Base-by-base conservation (phyloP, 1,284 basidiomycete genomes). In the Rhodotorula sp. region DNA sequence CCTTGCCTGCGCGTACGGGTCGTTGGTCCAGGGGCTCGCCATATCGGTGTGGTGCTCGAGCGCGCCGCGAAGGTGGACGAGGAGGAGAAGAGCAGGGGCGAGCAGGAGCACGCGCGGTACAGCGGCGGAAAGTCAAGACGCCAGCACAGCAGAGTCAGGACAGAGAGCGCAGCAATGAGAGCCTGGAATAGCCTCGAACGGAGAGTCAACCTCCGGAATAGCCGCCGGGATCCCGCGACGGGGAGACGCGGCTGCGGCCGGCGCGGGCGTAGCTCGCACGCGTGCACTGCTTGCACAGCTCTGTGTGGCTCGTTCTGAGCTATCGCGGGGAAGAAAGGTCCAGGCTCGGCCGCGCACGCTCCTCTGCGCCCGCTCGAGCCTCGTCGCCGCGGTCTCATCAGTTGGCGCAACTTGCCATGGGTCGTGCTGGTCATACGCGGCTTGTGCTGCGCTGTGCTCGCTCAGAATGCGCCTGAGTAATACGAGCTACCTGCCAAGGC, bases 401-500 rank as follows among this genome's bases (percentile, higher is more conserved):
- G n/a, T 21, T 49, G 16, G 16, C 8, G 14, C 17, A 17, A 14
- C 17, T 10, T n/a, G 41, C 54, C 48, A 21, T 8, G 17, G 4
- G 2, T 56, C 55, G 19, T 8, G 10, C 34, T 41, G 8, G 45
- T 60, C 57, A 10, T 23, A 16, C n/a, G 3, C 52, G 34, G 54
- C 58, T 55, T 7, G 13, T 57, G 23, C 41, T 49, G 53, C 44
- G 10, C 2, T 16, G 9, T 7, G 16, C 16, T 16, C 23, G 7
- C 0, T 8, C 42, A 44, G 10, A 41, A 57, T 56, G 19, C 21
- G 12, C 1, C 48, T 61, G 27, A 48, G 14, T 8, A 53, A 65
- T 42, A 70, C 68, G 10, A 21, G 60, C 21, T 62, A 34, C 49
- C 49, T 70, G 9, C 64, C 68, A 1, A 21, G 12, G 1, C 27